A percentile compares a stretch with the other conserved stretches of the same genome.
Evolutionary conservation across 768 basidiomycete genomes (phyloP).

Genomic region (Mycena kentingensis): DNA sequence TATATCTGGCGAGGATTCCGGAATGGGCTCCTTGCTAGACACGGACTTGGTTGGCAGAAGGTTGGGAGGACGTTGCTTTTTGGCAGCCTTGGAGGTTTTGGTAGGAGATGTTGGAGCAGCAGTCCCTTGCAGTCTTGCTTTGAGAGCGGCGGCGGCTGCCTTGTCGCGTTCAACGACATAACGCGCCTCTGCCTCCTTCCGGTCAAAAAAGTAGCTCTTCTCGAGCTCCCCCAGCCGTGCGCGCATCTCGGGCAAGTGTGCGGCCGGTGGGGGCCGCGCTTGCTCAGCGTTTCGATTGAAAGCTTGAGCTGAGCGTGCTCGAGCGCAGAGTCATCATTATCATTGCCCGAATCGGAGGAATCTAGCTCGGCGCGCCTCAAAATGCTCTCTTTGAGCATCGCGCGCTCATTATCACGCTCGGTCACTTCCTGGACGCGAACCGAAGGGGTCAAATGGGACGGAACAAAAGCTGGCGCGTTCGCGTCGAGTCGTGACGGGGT

Average conservation of each 20-base stretch:
- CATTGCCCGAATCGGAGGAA: constrained; percentile 34
- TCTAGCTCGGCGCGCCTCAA: constrained; percentile 23
- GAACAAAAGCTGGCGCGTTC: constrained; percentile 42
- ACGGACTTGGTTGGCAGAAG: constrained; percentile 13
- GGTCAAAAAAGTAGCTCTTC: constrained; percentile 70
- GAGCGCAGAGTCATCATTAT: constrained; percentile 56
- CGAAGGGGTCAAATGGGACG: constrained; percentile 24
- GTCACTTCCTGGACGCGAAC: constrained; percentile 14
- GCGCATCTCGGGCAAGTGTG: constrained; percentile 42
- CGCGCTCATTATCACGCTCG: constrained; percentile 16
- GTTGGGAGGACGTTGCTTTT: constrained; percentile 20
- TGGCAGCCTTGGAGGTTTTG: neutral
- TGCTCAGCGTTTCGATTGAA: constrained; percentile 50
- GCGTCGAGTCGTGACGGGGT: constrained; percentile 38
- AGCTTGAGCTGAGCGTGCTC: constrained; percentile 68
- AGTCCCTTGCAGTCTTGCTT: constrained; percentile 40
- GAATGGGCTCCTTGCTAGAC: constrained; percentile 1
- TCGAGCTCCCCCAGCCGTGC: constrained; percentile 48
- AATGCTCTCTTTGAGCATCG: constrained; percentile 23
- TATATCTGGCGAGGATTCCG: constrained; percentile 36
- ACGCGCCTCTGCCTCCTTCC: constrained; percentile 59
- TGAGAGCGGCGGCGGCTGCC: constrained; percentile 45
- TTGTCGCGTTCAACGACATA: constrained; percentile 59
- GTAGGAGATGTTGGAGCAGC: neutral
- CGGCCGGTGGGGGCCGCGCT: constrained; percentile 28